Evolutionary conservation across 225 moss, liverwort and hornwort species (phyloP), one percentile per base, ranked within the genome.

Genomic region (Antitrichia curtipendula): DNA sequence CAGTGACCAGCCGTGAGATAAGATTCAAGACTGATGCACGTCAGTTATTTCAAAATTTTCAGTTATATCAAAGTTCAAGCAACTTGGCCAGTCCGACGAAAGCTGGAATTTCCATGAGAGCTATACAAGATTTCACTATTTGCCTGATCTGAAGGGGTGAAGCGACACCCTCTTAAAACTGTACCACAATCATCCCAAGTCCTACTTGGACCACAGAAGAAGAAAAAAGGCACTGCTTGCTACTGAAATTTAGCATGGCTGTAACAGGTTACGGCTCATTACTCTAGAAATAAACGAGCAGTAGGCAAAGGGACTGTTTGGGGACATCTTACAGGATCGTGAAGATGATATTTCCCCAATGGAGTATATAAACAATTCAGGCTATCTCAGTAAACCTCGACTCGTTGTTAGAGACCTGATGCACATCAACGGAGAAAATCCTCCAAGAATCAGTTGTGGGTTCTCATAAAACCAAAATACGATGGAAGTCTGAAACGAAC

Each of bases 301-400:
- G 32, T 59, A 80, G 36, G 81, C 70, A 49, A 83, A 80, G 53
- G 74, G 75, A 82, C 80, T 75, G 75, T 57, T 91, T 72, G 84
- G 61, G 75, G 80, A 87, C 83, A 85, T 88, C 91, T 70, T 80
- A 71, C 68, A 90, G 84, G 83, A 86, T 83, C 88, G 71, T 81
- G 77, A 70, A 64, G 64, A 62, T 86, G 80, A 85, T 49, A 31
- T 81, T 69, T 52, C 72, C 89, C 76, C 45, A 34, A 63, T 59
- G 52, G 65, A 85, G 75, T 50, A 22, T n/a, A n/a, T 63, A 79
- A 83, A 61, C 56, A 85, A 60, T 71, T 93, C 84, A 93, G 60
- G 84, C 57, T 88, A 92, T 91, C 88, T 93, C 90, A 49, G 90
- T 81, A 49, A 93, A 91, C 81, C 93, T 90, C 61, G 91, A 86